Conservation (phyloP, 176 grass and related monocot genomes). For the Oryza coarctata region DNA sequence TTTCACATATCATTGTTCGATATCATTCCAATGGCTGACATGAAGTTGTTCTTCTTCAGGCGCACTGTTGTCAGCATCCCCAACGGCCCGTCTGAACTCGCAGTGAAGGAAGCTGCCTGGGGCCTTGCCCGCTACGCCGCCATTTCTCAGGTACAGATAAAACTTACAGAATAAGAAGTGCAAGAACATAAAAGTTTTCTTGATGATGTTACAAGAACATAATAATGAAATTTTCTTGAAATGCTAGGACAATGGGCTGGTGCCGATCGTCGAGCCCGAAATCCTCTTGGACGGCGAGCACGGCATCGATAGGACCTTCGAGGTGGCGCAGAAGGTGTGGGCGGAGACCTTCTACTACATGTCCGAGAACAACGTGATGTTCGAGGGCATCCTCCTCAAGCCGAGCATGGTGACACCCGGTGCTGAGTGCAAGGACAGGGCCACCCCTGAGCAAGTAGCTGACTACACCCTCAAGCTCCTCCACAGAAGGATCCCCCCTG, state of each 20-base stretch:
- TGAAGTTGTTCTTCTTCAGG: slow-evolving; percentile 45
- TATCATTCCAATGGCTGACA: neutral
- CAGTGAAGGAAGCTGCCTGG: slow-evolving; percentile 98
- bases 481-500: slow-evolving; percentile 85
- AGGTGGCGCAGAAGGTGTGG: slow-evolving; percentile 91
- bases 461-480: slow-evolving; percentile 92
- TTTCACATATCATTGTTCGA: neutral
- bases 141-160: slow-evolving; percentile 77
- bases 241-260: slow-evolving; percentile 87
- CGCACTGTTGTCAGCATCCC: slow-evolving; percentile 98
- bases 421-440: slow-evolving; percentile 74
- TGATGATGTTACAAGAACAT: neutral
- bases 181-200: neutral
- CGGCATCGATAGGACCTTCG: slow-evolving; percentile 80
- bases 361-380: slow-evolving; percentile 88
- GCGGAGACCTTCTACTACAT: slow-evolving; percentile 84
- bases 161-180: neutral
- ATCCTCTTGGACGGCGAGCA: slow-evolving; percentile 94
- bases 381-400: slow-evolving; percentile 94
- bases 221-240: neutral
- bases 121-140: slow-evolving; percentile 94
- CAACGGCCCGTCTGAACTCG: slow-evolving; percentile 84
- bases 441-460: slow-evolving; percentile 77
- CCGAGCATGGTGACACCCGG: slow-evolving; percentile 99
- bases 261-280: slow-evolving; percentile 96